Evolutionary conservation across 768 basidiomycete species (phyloP), one percentile per base, ranked within the genome.

Genomic region (Kockovaella imperatae): DNA sequence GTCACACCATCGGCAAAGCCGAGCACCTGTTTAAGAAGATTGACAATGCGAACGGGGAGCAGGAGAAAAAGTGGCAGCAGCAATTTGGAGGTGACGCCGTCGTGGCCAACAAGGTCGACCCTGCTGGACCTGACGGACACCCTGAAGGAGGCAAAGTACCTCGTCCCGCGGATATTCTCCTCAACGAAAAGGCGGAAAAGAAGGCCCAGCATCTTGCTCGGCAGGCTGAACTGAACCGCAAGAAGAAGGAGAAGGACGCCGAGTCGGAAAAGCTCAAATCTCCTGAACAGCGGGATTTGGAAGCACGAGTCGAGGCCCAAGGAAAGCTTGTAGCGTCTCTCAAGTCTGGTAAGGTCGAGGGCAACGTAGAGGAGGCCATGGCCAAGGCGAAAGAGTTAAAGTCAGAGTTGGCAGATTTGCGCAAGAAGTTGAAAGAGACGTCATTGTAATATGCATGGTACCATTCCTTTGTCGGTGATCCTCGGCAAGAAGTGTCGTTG

Each of bases 11-110:
- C 46, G 87, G 87, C 40, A 80, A 78, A 50, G 87, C 95, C 3
- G 87, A 79, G 38, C 84, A 96, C 72, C 73, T 99, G 53, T 99
- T 99, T 76, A 87, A 84, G 74, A 83, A 81, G 70, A 95, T 99
- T 52, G 88, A 95, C 50, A 87, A 93, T 62, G 50, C 59, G 24
- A 52, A 60, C 35, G 64, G 64, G 7, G 61, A 49, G 18, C 64
- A 67, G 28, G 83, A 82, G 21, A 83, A 88, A 25, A 77, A 79
- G 5, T 97, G 85, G 83, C 78, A 83, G 57, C 71, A 71, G 39
- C 80, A 80, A 69, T 99, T 90, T 60, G 84, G 84, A 3, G 93
- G 93, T 6, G 71, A 70, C 21, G 49, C 64, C 14, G 56, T 59
- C 3, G 56, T 62, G 1, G 64, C 60, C 14, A 53, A 57, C 42